Base-by-base conservation (phyloP, 2,329 filamentous ascomycete genomes). In the Colletotrichum incanum region DNA sequence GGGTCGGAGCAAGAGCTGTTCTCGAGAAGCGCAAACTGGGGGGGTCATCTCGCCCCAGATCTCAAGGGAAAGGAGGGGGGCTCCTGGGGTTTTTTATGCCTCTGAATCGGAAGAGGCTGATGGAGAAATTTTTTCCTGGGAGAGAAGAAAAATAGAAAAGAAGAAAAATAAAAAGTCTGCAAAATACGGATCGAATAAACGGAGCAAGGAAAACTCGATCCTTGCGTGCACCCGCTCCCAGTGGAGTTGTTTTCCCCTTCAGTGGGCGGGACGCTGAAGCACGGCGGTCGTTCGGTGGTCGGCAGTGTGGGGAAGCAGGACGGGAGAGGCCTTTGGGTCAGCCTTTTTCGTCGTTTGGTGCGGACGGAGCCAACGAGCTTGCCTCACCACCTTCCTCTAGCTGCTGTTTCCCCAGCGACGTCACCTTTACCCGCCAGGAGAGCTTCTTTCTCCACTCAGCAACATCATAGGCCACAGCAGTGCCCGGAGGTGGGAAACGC, bases 361-460 rank as follows among this genome's bases (percentile, higher is more conserved):
- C 58, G 20, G 3, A 34, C 41, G 18, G 41, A 26, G 8, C 26
- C 43, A 20, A 61, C 28, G 7, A 62, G 45, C 60, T 62, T 62
- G 41, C 14, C 54, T 72, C 69, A 72, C 65, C 65, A 69, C 23
- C 59, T 72, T 60, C 69, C 59, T 26, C 28, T 59, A 54, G 54
- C 50, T 58, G 71, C 43, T 72, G 73, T 74, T 74, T 65, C 73
- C 73, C 73, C 65, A 66, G 73, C 67, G 73, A 74, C 73, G 73
- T 74, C 73, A 74, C 70, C 52, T 61, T 65, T 72, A 72, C 64
- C 68, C 59, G 47, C 63, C 49, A 39, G 39, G 12, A 67, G 45
- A 60, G 71, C 58, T 67, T 63, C 56, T 59, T 72, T 70, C 65
- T 66, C 70, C 70, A 69, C 65, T 54, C 58, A 14, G 41, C 63